A percentile compares a stretch with the other conserved stretches of the same genome.
Conservation (phyloP, 768 basidiomycete species). For the Mycena indigotica region DNA sequence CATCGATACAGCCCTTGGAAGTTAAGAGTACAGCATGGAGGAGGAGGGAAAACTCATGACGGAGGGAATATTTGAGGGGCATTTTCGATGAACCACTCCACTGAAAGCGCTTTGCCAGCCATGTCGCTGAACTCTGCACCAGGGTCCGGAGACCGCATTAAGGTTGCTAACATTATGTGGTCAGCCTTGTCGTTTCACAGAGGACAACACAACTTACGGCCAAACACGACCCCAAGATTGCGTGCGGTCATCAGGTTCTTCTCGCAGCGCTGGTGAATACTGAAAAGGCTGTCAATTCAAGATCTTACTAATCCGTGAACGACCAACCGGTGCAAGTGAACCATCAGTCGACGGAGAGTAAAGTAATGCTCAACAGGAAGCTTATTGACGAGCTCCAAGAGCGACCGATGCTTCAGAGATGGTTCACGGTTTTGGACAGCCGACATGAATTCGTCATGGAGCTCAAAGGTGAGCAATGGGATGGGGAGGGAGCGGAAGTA, state of each 20-base stretch:
- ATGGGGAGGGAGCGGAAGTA: conserved; percentile 93
- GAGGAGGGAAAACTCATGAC: conserved; percentile 10
- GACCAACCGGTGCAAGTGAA: conserved; percentile 83
- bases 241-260: conserved; percentile 92
- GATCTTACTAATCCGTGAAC: background rate
- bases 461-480: conserved; percentile 86
- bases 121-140: conserved; percentile 94
- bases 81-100: conserved; percentile 96
- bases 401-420: conserved; percentile 54
- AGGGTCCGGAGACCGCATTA: conserved; percentile 88
- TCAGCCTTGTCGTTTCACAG: conserved; percentile 8
- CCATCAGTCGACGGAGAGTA: conserved; percentile 78
- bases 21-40: conserved; percentile 14
- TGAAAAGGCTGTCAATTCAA: conserved; percentile 34
- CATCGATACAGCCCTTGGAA: conserved; percentile 20
- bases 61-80: conserved; percentile 57
- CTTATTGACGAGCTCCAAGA: conserved; percentile 70
- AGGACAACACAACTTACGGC: conserved; percentile 66
- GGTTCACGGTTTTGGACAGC: conserved; percentile 73
- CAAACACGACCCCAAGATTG: conserved; percentile 96
- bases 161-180: conserved; percentile 65
- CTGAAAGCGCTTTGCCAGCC: conserved; percentile 90
- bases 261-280: conserved; percentile 65
- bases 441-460: conserved; percentile 87
- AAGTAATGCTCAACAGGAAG: conserved; percentile 88